phyloP scores from a whole-genome alignment of 2,329 filamentous ascomycete genomes.

The Torrubiella hemipterigena region DNA sequence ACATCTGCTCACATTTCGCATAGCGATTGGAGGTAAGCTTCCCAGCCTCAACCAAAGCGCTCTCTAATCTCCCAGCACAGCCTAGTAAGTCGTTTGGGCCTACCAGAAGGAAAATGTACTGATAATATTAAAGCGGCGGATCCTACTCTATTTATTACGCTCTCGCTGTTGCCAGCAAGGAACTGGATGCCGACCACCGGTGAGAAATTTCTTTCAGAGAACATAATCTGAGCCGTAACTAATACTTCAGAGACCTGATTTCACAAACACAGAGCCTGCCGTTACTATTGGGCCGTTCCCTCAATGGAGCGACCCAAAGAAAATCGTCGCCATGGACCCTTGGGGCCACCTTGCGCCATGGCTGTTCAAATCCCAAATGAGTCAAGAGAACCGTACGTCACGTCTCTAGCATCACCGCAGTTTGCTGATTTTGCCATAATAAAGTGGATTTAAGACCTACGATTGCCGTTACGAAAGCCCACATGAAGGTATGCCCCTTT shows the following conservation, averaged over 20 bases:
- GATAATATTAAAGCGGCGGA: conserved; percentile 44
- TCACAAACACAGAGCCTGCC: conserved; percentile 77
- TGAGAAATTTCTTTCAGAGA: conserved; percentile 12
- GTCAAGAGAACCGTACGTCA: conserved; percentile 53
- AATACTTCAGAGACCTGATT: conserved; percentile 34
- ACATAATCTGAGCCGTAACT: conserved; percentile 1
- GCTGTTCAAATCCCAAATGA: conserved; percentile 69
- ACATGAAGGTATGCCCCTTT: conserved; percentile 61
- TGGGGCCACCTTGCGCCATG: conserved; percentile 79
- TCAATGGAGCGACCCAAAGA: conserved; percentile 79
- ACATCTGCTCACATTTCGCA: conserved; percentile 5
- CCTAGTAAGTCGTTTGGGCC: conserved; percentile 19
- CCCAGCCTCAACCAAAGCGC: too few relatives aligned
- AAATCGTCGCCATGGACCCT: conserved; percentile 97
- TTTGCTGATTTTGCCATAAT: conserved; percentile 5
- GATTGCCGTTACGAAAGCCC: conserved; percentile 82
- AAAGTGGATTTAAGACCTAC: conserved; percentile 75
- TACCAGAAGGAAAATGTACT: not conserved
- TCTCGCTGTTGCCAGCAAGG: conserved; percentile 80
- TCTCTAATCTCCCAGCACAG: conserved; percentile 15
- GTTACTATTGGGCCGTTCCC: conserved; percentile 78
- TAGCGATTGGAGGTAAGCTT: conserved; percentile 48
- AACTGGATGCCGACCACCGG: conserved; percentile 72
- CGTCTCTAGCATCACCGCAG: not conserved
- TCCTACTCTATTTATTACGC: conserved; percentile 96